phyloP scores from a whole-genome alignment of 352 stramenopile species.

The Phytophthora cryptogea region DNA sequence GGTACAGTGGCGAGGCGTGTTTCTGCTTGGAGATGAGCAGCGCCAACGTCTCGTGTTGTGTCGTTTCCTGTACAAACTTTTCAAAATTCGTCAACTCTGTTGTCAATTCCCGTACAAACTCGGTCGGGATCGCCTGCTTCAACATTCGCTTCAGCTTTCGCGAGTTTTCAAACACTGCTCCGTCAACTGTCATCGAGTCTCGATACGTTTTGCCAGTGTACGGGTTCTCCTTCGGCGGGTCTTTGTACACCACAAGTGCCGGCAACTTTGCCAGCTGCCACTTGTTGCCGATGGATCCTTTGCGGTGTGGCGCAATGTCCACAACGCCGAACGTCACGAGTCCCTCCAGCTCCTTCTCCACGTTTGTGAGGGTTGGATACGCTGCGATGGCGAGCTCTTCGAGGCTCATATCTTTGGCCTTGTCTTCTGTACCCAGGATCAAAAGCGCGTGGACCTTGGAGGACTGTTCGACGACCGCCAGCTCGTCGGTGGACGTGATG shows the following conservation, averaged over 20 bases:
- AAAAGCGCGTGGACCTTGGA: constrained; percentile 40
- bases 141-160: constrained; percentile 65
- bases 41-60: constrained; percentile 31
- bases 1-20: constrained; percentile 60
- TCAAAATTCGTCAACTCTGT: constrained; percentile 26
- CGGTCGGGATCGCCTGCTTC: constrained; percentile 58
- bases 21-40: constrained; percentile 72
- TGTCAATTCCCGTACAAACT: constrained; percentile 50
- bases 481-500: constrained; percentile 28
- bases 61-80: constrained; percentile 27
- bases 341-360: constrained; percentile 51
- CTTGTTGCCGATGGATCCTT: constrained; percentile 47
- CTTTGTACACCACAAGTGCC: constrained; percentile 63
- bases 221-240: constrained; percentile 68
- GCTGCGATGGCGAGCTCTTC: constrained; percentile 34
- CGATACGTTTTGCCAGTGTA: constrained; percentile 75
- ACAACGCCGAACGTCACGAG: constrained; percentile 51
- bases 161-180: constrained; percentile 45
- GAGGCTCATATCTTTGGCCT: constrained; percentile 20
- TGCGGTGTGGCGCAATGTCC: constrained; percentile 39
- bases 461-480: constrained; percentile 38
- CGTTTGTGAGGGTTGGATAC: constrained; percentile 41
- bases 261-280: constrained; percentile 58
- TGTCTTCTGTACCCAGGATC: constrained; percentile 29
- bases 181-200: constrained; percentile 39